These are phyloP conservation scores for Ogataea neopini DNA, from an alignment of 805 yeast species.

Conservation along the genomic window DNA sequence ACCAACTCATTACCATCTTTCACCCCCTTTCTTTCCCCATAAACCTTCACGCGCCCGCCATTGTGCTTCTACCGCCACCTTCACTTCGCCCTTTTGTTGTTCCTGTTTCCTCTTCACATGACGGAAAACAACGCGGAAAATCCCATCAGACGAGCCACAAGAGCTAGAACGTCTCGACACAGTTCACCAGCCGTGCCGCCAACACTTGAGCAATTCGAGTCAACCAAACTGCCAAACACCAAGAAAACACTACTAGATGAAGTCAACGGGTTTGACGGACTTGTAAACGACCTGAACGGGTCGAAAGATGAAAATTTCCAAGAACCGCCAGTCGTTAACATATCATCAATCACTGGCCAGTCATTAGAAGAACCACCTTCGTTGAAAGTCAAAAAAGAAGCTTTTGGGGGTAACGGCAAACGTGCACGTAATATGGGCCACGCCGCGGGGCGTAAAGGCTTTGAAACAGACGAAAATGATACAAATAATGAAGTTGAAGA, in stretches of 20 bases:
- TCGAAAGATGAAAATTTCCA: slow-evolving; percentile 35
- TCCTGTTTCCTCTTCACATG: too few species aligned
- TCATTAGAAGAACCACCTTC: slow-evolving; percentile 73
- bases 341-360: slow-evolving; percentile 68
- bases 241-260: slow-evolving; percentile 16
- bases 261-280: slow-evolving; percentile 8
- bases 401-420: slow-evolving; percentile 49
- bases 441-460: slow-evolving; percentile 18
- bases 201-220: slow-evolving; percentile 6
- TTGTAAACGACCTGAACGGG: neutral
- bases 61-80: too few species aligned
- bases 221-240: slow-evolving; percentile 9
- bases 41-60: too few species aligned
- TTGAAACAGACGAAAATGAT: slow-evolving; percentile 15
- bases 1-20: neutral
- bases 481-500: slow-evolving; percentile 9
- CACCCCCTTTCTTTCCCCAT: neutral
- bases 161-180: slow-evolving; percentile 13
- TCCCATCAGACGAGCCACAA: slow-evolving; percentile 2
- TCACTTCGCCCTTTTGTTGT: too few species aligned
- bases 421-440: slow-evolving; percentile 21
- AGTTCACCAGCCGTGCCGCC: slow-evolving; percentile 8
- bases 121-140: slow-evolving; percentile 1
- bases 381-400: slow-evolving; percentile 54
- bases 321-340: slow-evolving; percentile 61